A percentile compares a stretch with the other conserved stretches of the same genome.
These are phyloP conservation scores for Polytolypa hystricis DNA, from an alignment of 2,329 filamentous ascomycete species.

Conservation along the genomic window DNA sequence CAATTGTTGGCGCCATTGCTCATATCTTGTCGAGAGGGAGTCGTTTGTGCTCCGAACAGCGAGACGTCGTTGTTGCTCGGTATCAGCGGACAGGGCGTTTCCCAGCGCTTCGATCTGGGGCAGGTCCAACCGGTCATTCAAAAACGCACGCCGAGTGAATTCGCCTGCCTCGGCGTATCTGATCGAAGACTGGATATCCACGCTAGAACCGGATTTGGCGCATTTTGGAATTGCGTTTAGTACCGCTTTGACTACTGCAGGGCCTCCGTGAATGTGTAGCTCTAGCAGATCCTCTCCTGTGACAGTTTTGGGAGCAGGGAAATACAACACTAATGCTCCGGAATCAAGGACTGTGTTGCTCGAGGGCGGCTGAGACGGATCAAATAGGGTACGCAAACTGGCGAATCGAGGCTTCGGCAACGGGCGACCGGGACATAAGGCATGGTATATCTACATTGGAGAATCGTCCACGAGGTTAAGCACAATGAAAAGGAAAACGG, in stretches of 20 bases:
- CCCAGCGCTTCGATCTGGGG: slow-evolving; percentile 64
- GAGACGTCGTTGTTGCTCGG: slow-evolving; percentile 82
- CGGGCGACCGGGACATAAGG: slow-evolving; percentile 45
- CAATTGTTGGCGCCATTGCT: slow-evolving; percentile 66
- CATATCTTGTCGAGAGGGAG: slow-evolving; percentile 62
- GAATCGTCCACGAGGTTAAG: no score
- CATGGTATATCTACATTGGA: slow-evolving; percentile 48
- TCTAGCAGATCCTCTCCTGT: slow-evolving; percentile 92
- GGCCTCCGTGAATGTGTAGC: slow-evolving; percentile 85
- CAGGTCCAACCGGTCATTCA: slow-evolving; percentile 74
- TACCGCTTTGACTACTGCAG: slow-evolving; percentile 78
- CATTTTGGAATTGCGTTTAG: slow-evolving; percentile 58
- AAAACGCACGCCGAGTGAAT: slow-evolving; percentile 85
- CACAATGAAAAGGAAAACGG: neutral
- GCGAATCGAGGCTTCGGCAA: slow-evolving; percentile 54
- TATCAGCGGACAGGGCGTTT: slow-evolving; percentile 55
- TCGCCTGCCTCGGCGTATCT: slow-evolving; percentile 92
- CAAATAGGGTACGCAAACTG: slow-evolving; percentile 61
- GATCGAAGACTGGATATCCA: slow-evolving; percentile 31
- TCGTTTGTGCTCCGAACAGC: slow-evolving; percentile 70
- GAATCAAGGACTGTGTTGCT: slow-evolving; percentile 53
- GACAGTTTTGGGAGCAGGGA: slow-evolving; percentile 67
- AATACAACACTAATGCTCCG: slow-evolving; percentile 69
- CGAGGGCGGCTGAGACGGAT: slow-evolving; percentile 37
- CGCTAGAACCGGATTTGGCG: slow-evolving; percentile 9